A percentile compares a stretch with the other conserved stretches of the same genome.
Evolutionary conservation across 495 filamentous ascomycete genomes (phyloP).

Genomic region (Daldinia grandis): DNA sequence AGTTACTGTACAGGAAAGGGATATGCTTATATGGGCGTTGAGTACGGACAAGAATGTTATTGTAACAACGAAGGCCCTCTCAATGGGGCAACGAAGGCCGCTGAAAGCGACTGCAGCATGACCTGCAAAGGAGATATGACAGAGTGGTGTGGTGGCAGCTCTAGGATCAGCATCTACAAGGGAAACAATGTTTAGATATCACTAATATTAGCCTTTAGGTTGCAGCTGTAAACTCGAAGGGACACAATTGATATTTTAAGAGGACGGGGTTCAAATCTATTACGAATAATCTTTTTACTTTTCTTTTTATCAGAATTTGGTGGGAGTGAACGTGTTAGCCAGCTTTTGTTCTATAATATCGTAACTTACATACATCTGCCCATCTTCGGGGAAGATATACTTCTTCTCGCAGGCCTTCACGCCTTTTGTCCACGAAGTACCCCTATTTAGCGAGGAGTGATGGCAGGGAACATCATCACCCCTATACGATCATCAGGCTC

Average conservation of each 20-base stretch:
- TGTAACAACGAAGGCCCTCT: constrained; percentile 36
- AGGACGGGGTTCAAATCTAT: background rate
- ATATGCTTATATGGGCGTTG: constrained; percentile 43
- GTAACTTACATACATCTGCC: background rate
- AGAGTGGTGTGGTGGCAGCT: constrained; percentile 43
- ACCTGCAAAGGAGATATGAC: constrained; percentile 41
- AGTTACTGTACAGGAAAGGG: constrained; percentile 40
- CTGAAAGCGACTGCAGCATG: constrained; percentile 43
- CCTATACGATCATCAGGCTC: background rate
- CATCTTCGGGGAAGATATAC: background rate
- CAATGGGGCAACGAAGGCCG: constrained; percentile 19
- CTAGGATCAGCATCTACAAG: constrained; percentile 36
- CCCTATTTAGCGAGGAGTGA: background rate
- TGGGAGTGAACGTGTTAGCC: too few species aligned
- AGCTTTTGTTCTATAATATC: background rate
- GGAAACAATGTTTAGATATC: background rate
- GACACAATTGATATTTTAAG: background rate
- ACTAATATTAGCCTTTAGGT: background rate
- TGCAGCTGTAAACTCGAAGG: background rate
- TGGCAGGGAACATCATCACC: background rate
- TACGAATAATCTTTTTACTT: too few species aligned
- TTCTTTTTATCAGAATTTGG: too few species aligned
- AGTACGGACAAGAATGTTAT: constrained; percentile 47
- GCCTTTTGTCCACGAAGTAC: background rate
- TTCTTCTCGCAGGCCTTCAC: background rate